Base-by-base conservation (phyloP, 495 filamentous ascomycete species). In the Acidiella bohemica region DNA sequence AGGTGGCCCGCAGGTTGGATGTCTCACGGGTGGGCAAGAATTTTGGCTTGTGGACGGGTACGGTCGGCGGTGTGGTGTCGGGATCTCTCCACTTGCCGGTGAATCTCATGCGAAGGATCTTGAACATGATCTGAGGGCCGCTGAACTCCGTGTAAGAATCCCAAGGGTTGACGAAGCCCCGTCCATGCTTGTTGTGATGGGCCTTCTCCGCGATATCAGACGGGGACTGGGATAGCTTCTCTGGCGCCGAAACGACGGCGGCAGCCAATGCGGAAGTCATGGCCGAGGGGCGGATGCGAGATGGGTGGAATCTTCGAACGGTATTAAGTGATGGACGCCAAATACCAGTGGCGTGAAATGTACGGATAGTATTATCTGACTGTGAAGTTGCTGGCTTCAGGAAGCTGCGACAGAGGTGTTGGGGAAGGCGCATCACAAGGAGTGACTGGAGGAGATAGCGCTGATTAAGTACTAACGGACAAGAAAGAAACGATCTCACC, bases 1-100 rank as follows among this genome's bases (percentile, higher is more conserved):
- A 97, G 23, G 90, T 97, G 27, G 88, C 86, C 14, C 88, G 78
- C 6, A 97, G 73, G 10, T 60, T 66, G 28, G 54, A 50, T 4
- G 76, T 62, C 56, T 48, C 67, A 38, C 75, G 74, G 27, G 59
- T 66, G 1, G 71, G 61, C 18, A 85, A 71, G 56, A 93, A 92
- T 19, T 66, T 59, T 2, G 87, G 84, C 42, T 70, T 71, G 41
- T 67, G 69, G 16, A 87, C 73, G 3, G 75, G 64, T 12, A 87
- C 74, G 3, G 73, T 80, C 14, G 73, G 78, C 13, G 71, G 72
- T 2, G 67, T 78, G 9, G 71, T 81, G 52, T 75, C 66, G 12
- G 78, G 78, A 6, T 57, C 49, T 36, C 80, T 77, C 24, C 58
- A 57, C 41, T 68, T 61, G 14, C 83, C 81, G 8, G 60, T 66